Percentiles rank a stretch among this genome's conserved stretches.
Conservation (phyloP, 352 stramenopile species). For the Phytophthora meadii region DNA sequence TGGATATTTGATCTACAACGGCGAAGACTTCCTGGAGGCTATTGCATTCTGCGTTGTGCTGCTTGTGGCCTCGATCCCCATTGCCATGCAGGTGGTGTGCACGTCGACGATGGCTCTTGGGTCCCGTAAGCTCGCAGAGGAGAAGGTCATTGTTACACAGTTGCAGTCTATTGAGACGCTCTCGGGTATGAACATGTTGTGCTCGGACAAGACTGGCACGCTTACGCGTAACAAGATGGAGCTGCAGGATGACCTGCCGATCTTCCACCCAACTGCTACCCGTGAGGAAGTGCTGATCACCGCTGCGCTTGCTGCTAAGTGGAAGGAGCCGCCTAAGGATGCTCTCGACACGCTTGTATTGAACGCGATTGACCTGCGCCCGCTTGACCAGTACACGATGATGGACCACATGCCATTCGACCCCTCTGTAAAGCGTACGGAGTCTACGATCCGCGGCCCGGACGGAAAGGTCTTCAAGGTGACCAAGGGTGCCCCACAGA, state of each 20-base stretch:
- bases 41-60: conserved; percentile 92
- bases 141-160: conserved; percentile 94
- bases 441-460: conserved; percentile 88
- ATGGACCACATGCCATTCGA: conserved; percentile 88
- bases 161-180: conserved; percentile 94
- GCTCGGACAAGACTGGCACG: conserved; percentile 97
- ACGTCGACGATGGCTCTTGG: conserved; percentile 94
- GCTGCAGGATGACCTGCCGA: conserved; percentile 91
- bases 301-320: conserved; percentile 94
- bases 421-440: conserved; percentile 91
- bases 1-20: conserved; percentile 86
- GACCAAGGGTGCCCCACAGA: conserved; percentile 95
- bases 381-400: conserved; percentile 86
- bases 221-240: conserved; percentile 96
- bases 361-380: conserved; percentile 85
- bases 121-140: conserved; percentile 87
- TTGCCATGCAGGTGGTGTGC: conserved; percentile 94
- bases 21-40: conserved; percentile 75
- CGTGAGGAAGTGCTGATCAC: conserved; percentile 91
- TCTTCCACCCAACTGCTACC: conserved; percentile 81
- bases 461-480: conserved; percentile 92
- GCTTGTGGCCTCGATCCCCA: conserved; percentile 92
- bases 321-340: conserved; percentile 94
- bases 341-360: conserved; percentile 94
- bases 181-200: conserved; percentile 94